Base-by-base conservation (phyloP, 2,329 filamentous ascomycete genomes). In the Sphaerulina populicola region DNA sequence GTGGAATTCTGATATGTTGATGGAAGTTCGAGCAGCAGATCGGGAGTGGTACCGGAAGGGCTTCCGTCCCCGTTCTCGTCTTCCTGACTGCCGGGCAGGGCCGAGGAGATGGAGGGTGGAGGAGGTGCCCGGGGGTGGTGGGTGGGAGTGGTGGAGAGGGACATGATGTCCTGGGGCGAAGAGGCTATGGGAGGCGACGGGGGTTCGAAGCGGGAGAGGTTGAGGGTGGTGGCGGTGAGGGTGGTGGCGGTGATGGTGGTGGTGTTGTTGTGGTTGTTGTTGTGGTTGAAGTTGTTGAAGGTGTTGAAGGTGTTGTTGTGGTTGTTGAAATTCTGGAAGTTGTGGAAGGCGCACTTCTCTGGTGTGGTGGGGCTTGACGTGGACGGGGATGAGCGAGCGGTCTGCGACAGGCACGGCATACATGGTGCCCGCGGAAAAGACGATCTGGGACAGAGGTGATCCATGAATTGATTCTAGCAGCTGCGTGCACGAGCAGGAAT, bases 361-460 rank as follows among this genome's bases (percentile, higher is more conserved):
- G 41, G 51, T 21, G 31, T 47, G 27, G 37, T 23, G 11, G 53
- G 41, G 18, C 18, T 18, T 18, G 18, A 18, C 18, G 18, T 18
- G 21, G 50, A 38, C 4, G 47, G 33, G 18, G 43, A 44, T n/a
- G 52, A 37, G 2, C 50, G 52, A 36, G 47, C 52, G 35, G 49
- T 46, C 39, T 56, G 51, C 5, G 62, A 62, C 35, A 65, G 62
- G 50, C 63, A 65, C 51, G 60, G 57, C 36, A 65, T 54, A 58
- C 63, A 65, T 38, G 63, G 61, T 48, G 61, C 60, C 21, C 58
- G 48, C 12, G 63, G 62, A 39, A 61, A 63, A 6, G 58, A 58
- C 12, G 59, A 52, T 27, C 62, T 54, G 35, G 63, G 63, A 55
- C 63, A 65, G 21, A 65, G 60, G 43, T 65, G 63, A 45, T 65